Evolutionary conservation across 495 filamentous ascomycete species (phyloP), one percentile per base, ranked within the genome.

Genomic region (Astrothelium macrocarpum): DNA sequence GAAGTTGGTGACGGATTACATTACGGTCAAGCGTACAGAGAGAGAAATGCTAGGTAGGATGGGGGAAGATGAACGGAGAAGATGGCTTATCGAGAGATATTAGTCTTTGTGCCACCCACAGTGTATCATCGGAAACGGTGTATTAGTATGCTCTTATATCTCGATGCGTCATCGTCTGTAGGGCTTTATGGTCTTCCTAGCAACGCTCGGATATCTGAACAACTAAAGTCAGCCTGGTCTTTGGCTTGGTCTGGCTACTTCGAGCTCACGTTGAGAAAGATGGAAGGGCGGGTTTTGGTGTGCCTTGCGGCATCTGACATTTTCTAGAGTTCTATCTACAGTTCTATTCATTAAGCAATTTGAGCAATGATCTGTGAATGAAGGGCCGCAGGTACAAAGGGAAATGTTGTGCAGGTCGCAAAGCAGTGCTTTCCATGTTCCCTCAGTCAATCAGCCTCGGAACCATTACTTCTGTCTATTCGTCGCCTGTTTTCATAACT

Each of bases 11-110:
- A 36, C 60, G 25, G 64, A 75, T 61, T 76, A 69, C 59, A 26
- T 76, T 23, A 56, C 61, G 0, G 72, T 76, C 67, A 76, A 75
- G 71, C 63, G 60, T 46, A 61, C 61, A n/a, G 74, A 76, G 66
- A 66, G 70, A 66, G 62, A 68, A 60, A 76, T 74, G 74, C 59
- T 76, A 59, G 66, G 61, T 58, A 61, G 66, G 36, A 76, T 76
- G 74, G 49, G 43, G 18, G 67, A 71, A 53, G 59, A 39, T 46
- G 69, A 73, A 53, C 64, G 70, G 60, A 67, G 69, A 59, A 60
- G 63, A 7, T 76, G 71, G 71, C 63, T 76, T 59, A 70, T 76
- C 62, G 73, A 76, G 65, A 56, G 74, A 59, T 76, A 76, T 62
- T 76, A 65, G 64, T 59, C 1, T 39, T 5, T n/a, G n/a, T n/a